Conservation (phyloP, 495 filamentous ascomycete genomes). For the Lophium mytilinum region DNA sequence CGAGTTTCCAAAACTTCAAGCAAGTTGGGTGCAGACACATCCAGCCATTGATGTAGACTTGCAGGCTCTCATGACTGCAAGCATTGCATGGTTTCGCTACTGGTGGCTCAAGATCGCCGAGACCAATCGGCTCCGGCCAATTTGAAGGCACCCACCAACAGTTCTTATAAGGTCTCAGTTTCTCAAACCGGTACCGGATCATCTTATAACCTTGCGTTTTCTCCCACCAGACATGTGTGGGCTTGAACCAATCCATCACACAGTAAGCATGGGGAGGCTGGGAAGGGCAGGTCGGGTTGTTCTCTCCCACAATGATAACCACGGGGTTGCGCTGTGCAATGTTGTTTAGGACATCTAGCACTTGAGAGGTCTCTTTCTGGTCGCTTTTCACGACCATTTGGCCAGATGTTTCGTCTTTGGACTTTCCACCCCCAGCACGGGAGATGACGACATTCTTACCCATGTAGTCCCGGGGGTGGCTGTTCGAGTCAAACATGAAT, state of each 20-base stretch:
- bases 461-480: constrained; percentile 49
- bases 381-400: constrained; percentile 21
- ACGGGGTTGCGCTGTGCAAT: constrained; percentile 29
- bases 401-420: constrained; percentile 20
- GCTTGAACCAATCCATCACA: constrained; percentile 64
- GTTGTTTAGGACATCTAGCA: constrained; percentile 23
- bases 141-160: constrained; percentile 62
- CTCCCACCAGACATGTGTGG: constrained; percentile 69
- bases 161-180: constrained; percentile 46
- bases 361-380: constrained; percentile 19
- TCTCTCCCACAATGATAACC: constrained; percentile 39
- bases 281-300: constrained; percentile 44
- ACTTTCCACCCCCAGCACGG: constrained; percentile 29
- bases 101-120: constrained; percentile 10
- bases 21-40: constrained; percentile 59
- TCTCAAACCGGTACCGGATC: constrained; percentile 62
- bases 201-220: constrained; percentile 37
- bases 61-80: constrained; percentile 36
- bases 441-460: constrained; percentile 58
- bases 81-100: constrained; percentile 27
- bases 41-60: constrained; percentile 55
- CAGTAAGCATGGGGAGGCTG: constrained; percentile 56
- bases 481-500: constrained; percentile 55
- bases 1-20: constrained; percentile 46
- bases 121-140: neutral